Base-by-base conservation (phyloP, 2,329 filamentous ascomycete genomes). In the Phoma sp. region DNA sequence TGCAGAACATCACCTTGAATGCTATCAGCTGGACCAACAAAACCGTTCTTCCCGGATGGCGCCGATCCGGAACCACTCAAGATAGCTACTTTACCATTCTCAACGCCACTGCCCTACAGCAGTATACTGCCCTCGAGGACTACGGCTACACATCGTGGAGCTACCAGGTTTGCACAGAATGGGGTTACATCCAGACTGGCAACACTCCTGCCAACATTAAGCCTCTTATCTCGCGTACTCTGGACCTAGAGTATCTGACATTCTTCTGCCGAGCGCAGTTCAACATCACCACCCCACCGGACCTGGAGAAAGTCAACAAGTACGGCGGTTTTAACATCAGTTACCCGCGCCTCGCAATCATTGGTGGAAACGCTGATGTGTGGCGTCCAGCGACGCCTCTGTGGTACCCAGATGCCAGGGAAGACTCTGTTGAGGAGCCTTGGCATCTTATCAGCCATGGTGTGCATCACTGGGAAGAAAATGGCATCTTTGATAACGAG, bases 401-500 rank as follows among this genome's bases (percentile, higher is more conserved):
- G 44, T 87, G 86, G 0, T 82, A 85, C n/a, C 81, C 86, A 0
- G 78, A 80, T 0, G 75, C 79, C 27, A 79, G 89, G 18, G 73
- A 78, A 11, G 89, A 82, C 39, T 89, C 89, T 0, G 75, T 78
- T 0, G 81, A 80, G 42, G 83, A 92, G 76, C 90, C 90, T 0
- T 89, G 88, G 59, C 80, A 90, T n/a, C 69, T 93, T 40, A 91
- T 96, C 40, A 77, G 81, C 3, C 82, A 83, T n/a, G 89, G 85
- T 0, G 89, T 93, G 18, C 91, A 96, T 72, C 90, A 93, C 69
- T 95, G 89, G 88, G 89, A 90, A 61, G 87, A 89, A 75, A 88
- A 89, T 59, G 86, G 86, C 0, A 64, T 89, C n/a, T 84, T 87
- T 44, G 72, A 78, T 1, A 87, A 87, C 52, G 80, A 89, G 69